A percentile compares a stretch with the other conserved stretches of the same genome.
Evolutionary conservation across 257 asterid species (phyloP).

Genomic region (Solanum dulcamara): DNA sequence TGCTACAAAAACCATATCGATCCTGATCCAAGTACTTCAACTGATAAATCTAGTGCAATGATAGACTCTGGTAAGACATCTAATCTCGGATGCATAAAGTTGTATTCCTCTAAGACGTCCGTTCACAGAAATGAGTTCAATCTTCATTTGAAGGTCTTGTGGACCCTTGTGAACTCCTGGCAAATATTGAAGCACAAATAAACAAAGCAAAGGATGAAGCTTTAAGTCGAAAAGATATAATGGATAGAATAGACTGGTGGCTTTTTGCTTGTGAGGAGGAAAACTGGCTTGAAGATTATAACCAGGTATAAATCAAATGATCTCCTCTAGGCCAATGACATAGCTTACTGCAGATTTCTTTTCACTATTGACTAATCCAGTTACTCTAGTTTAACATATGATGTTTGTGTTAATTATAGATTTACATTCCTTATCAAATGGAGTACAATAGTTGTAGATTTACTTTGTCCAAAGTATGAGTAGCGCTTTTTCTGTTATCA

Average conservation of each 20-base stretch:
- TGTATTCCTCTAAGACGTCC: not conserved
- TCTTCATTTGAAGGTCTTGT: not conserved
- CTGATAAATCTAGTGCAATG: slow-evolving; percentile 1
- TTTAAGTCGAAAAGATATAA: slow-evolving; percentile 7
- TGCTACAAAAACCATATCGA: slow-evolving; percentile 2
- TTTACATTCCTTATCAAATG: not conserved
- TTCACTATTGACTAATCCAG: not conserved
- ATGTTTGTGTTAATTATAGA: not conserved
- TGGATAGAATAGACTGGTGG: slow-evolving; percentile 5
- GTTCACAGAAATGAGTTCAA: not conserved
- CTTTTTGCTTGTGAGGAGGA: slow-evolving; percentile 13
- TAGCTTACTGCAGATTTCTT: not conserved
- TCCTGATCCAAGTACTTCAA: slow-evolving; percentile 4
- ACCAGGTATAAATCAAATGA: not conserved
- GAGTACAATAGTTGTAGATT: not conserved
- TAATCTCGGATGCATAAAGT: not conserved
- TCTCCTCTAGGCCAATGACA: not conserved
- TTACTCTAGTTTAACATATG: not conserved
- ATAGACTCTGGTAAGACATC: slow-evolving; percentile 5
- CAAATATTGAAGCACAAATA: slow-evolving; percentile 6
- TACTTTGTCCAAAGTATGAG: not conserved
- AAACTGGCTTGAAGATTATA: slow-evolving; percentile 12
- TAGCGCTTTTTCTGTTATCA: slow-evolving; percentile 6
- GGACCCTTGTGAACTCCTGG: slow-evolving; percentile 7
- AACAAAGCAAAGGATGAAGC: slow-evolving; percentile 5